These are phyloP conservation scores for Aspergillus aculeatinus DNA, from an alignment of 2,329 filamentous ascomycete species.

Conservation along the genomic window DNA sequence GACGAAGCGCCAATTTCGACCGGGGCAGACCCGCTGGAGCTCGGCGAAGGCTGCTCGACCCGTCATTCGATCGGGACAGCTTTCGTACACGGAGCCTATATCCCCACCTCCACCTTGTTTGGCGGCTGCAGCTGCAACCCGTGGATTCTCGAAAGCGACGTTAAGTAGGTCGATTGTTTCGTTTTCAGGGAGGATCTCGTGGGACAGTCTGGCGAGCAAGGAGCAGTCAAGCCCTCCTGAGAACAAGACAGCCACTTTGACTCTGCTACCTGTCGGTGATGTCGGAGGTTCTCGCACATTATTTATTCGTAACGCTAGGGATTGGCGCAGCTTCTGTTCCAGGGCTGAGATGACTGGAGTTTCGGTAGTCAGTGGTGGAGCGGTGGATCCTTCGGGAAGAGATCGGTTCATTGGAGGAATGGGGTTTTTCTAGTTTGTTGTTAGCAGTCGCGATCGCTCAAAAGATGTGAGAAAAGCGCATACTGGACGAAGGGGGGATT, in stretches of 20 bases:
- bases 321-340: conserved; percentile 56
- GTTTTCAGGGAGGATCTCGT: conserved; percentile 68
- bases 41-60: conserved; percentile 79
- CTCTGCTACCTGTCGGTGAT: conserved; percentile 23
- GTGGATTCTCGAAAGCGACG: conserved; percentile 93
- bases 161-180: conserved; percentile 86
- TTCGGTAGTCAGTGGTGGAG: conserved; percentile 33
- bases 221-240: conserved; percentile 95
- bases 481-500: conserved; percentile 16
- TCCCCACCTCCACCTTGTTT: conserved; percentile 33
- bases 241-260: conserved; percentile 74
- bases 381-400: conserved; percentile 27
- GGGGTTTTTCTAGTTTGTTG: conserved; percentile 35
- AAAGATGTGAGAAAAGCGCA: neutral
- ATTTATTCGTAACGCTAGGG: conserved; percentile 63
- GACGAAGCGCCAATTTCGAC: conserved; percentile 77
- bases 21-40: conserved; percentile 66
- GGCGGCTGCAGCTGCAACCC: conserved; percentile 60
- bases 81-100: conserved; percentile 61
- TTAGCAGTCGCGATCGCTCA: conserved; percentile 8
- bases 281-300: conserved; percentile 62
- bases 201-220: conserved; percentile 74
- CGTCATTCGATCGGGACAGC: conserved; percentile 86
- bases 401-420: conserved; percentile 48
- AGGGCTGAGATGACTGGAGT: conserved; percentile 57